These are phyloP conservation scores for Pyrus hybrid DNA, from an alignment of 331 rosid genomes.

Conservation along the genomic window DNA sequence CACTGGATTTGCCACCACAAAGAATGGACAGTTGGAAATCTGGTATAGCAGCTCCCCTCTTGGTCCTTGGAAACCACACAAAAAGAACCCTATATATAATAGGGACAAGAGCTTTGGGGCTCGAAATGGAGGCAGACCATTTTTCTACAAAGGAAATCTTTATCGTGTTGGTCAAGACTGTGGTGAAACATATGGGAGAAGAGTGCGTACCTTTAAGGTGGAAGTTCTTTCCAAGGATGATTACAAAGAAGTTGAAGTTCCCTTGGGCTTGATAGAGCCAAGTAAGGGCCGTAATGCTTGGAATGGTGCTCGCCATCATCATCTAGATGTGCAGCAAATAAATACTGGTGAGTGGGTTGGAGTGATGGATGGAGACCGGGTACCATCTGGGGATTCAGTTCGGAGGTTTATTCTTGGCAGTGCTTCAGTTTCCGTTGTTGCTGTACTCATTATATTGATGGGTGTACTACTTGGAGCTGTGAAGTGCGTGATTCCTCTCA, in stretches of 20 bases:
- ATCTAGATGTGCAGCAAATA: constrained; percentile 76
- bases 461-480: constrained; percentile 83
- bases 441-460: constrained; percentile 53
- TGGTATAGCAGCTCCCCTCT: constrained; percentile 86
- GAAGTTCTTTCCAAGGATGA: constrained; percentile 64
- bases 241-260: constrained; percentile 76
- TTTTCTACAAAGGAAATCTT: constrained; percentile 60
- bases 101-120: constrained; percentile 72
- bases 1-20: constrained; percentile 74
- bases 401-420: constrained; percentile 71
- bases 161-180: constrained; percentile 91
- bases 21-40: constrained; percentile 86
- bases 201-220: constrained; percentile 63
- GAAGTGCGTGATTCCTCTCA: constrained; percentile 77
- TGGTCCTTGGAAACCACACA: constrained; percentile 91
- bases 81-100: constrained; percentile 72
- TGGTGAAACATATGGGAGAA: constrained; percentile 85
- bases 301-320: constrained; percentile 96
- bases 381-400: constrained; percentile 82
- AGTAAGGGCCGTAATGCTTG: constrained; percentile 84
- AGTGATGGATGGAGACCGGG: constrained; percentile 95
- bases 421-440: constrained; percentile 55
- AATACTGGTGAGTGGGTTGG: constrained; percentile 86
- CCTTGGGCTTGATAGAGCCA: constrained; percentile 55
- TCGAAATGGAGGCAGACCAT: constrained; percentile 99